phyloP scores from a whole-genome alignment of 2,329 filamentous ascomycete genomes.

The Neoarthrinium moseri region DNA sequence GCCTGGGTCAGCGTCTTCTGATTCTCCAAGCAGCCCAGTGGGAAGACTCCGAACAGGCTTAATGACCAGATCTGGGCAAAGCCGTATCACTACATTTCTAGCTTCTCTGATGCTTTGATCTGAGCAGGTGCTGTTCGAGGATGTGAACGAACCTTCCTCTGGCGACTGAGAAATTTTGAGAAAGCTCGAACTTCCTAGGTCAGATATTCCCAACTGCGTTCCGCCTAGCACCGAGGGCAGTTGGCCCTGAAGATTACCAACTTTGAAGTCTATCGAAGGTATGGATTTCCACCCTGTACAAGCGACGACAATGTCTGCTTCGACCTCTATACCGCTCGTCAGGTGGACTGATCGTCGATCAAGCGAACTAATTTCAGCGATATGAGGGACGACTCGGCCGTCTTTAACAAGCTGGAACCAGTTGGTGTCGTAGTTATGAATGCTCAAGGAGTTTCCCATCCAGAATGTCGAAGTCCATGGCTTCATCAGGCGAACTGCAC shows the following conservation, averaged over 20 bases:
- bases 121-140: too few species aligned
- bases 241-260: too few species aligned
- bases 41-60: background rate
- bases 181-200: too few species aligned
- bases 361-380: slow-evolving; percentile 10
- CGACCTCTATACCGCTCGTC: slow-evolving; percentile 7
- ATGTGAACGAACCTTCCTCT: too few species aligned
- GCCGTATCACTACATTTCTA: too few species aligned
- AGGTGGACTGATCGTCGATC: slow-evolving; percentile 9
- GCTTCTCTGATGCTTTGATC: too few species aligned
- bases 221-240: too few species aligned
- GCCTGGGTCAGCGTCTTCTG: too few species aligned
- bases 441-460: slow-evolving; percentile 15
- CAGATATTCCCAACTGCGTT: too few species aligned
- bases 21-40: background rate
- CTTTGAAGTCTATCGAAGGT: slow-evolving; percentile 12
- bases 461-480: slow-evolving; percentile 14
- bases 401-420: slow-evolving; percentile 13
- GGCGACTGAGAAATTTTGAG: too few species aligned
- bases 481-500: slow-evolving; percentile 1
- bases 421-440: slow-evolving; percentile 14
- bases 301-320: slow-evolving; percentile 11
- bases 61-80: slow-evolving; percentile 7
- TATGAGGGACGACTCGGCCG: slow-evolving; percentile 12
- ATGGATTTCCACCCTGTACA: slow-evolving; percentile 13